Base-by-base conservation (phyloP, 371 early-diverging fungal genomes). In the Mortierella sp. region DNA sequence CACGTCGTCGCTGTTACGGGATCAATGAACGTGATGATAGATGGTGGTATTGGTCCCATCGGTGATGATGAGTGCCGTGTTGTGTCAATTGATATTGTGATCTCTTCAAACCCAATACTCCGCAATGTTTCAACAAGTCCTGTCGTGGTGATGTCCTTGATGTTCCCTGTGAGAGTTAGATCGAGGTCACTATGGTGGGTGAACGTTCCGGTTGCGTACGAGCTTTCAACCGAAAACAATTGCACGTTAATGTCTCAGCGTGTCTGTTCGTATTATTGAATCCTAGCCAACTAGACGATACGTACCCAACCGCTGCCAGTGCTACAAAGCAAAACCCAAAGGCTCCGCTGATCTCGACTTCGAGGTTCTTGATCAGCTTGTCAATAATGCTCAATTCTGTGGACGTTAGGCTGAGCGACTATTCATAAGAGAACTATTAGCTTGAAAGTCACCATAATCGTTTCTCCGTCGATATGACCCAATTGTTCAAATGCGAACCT, bases 301-400 rank as follows among this genome's bases (percentile, higher is more conserved):
- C 65, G 50, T 58, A 72, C 73, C 73, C 73, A 4, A 72, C 50
- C 1, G 67, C 55, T 0, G 45, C 22, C 3, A 72, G 46, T 3
- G 73, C 27, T 14, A 72, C 59, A 50, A 72, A 72, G 34, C 73
- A 62, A 53, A 54, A 72, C 25, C 43, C 58, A 46, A 72, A 72
- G 34, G 57, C 53, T 45, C 66, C 67, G 50, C 73, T 61, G 39
- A 72, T 62, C 24, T 72, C 73, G 14, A 49, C 54, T 43, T 72
- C 73, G 6, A 72, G 63, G 2, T n/a, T 62, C 63, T 62, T 57
- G 29, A 67, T 31, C 43, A 72, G n/a, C 14, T 60, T 37, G 0
- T 62, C 54, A 13, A 67, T 60, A 1, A 49, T 55, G 22, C 9
- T 8, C 9, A 40, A 44, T 6, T 29, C 50, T 19, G 22, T 29